Conservation (phyloP, 2,329 filamentous ascomycete species). For the Aspergillus quadricinctus region DNA sequence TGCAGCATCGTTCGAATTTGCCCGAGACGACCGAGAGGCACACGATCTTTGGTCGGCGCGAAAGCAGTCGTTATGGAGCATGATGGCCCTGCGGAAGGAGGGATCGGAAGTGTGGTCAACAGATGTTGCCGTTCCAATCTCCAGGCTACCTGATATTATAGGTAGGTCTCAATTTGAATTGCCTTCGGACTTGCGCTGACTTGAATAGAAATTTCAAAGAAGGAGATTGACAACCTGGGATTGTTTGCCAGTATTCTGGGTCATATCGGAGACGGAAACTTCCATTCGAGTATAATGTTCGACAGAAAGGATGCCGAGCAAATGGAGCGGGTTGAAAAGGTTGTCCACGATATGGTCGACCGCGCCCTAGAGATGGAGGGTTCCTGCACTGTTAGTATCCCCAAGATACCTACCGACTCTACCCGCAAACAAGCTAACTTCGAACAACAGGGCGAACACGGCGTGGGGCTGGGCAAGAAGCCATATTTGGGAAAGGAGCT, state of each 20-base stretch:
- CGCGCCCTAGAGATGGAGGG: conserved; percentile 92
- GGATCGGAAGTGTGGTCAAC: conserved; percentile 59
- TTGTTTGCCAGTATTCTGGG: conserved; percentile 84
- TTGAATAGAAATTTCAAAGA: conserved; percentile 71
- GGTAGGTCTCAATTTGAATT: conserved; percentile 31
- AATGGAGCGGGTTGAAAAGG: conserved; percentile 69
- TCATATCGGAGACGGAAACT: conserved; percentile 91
- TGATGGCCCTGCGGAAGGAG: conserved; percentile 53
- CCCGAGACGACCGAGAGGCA: conserved; percentile 50
- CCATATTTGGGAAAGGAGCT: conserved; percentile 73
- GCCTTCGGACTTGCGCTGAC: conserved; percentile 10
- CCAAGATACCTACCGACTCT: not conserved
- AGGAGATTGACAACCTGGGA: conserved; percentile 79
- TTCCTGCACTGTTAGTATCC: conserved; percentile 62
- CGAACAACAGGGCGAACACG: conserved; percentile 64
- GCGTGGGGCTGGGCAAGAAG: conserved; percentile 83
- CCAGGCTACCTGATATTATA: conserved; percentile 58
- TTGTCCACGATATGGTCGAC: conserved; percentile 85
- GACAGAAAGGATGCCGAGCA: conserved; percentile 66
- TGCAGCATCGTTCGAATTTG: conserved; percentile 53
- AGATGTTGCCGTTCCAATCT: conserved; percentile 59
- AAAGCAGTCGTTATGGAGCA: conserved; percentile 59
- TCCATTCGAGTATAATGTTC: conserved; percentile 91
- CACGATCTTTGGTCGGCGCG: conserved; percentile 57
- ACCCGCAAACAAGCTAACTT: conserved; percentile 6